Conservation (phyloP, 2,329 filamentous ascomycete species). For the Ambrosiella cleistominuta region DNA sequence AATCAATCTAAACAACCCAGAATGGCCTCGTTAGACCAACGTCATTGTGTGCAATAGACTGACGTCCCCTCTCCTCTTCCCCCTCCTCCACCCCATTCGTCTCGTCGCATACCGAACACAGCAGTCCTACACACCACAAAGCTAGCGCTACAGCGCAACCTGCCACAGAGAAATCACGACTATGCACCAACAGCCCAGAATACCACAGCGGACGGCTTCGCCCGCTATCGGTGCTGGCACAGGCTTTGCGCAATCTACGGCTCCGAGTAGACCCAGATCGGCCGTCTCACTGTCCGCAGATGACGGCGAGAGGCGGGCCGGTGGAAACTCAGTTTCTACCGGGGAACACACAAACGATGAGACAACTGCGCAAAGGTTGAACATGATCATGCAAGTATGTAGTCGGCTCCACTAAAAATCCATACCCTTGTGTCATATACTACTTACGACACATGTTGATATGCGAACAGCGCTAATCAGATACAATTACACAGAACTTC, state of each 20-base stretch:
- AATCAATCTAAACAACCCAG: conserved; percentile 8
- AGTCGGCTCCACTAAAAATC: background rate
- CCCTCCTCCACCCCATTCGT: background rate
- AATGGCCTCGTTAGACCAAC: conserved; percentile 9
- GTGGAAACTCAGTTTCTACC: conserved; percentile 20
- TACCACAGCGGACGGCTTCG: conserved; percentile 53
- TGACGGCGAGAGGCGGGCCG: conserved; percentile 4
- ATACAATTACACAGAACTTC: conserved; percentile 51
- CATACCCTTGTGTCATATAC: background rate
- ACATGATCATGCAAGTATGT: conserved; percentile 76
- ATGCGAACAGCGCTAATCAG: conserved; percentile 2
- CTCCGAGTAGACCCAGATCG: conserved; percentile 7
- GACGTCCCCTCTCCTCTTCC: background rate
- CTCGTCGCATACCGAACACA: background rate
- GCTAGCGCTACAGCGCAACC: conserved; percentile 2
- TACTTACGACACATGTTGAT: background rate
- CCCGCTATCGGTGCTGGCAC: conserved; percentile 40
- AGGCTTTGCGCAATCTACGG: background rate
- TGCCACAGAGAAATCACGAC: background rate
- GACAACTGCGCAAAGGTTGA: conserved; percentile 60
- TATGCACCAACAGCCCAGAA: conserved; percentile 85
- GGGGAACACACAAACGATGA: conserved; percentile 46
- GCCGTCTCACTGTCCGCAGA: background rate
- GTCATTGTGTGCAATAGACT: conserved; percentile 1
- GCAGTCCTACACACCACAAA: background rate